phyloP scores from a whole-genome alignment of 192 early-diverging fungal species.

The Mortierella claussenii region DNA sequence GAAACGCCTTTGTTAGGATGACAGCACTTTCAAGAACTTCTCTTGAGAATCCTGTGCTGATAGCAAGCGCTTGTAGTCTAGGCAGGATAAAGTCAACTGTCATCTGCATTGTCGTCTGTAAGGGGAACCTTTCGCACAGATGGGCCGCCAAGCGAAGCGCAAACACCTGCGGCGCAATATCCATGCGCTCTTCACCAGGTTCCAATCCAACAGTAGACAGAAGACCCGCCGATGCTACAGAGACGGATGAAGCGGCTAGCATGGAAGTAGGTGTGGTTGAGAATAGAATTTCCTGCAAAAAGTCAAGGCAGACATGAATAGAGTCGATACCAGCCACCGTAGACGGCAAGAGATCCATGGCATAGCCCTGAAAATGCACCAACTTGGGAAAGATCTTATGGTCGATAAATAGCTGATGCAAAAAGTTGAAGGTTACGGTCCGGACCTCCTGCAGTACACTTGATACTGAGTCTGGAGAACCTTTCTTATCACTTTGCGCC shows the following conservation, averaged over 20 bases:
- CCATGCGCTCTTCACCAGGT: neutral
- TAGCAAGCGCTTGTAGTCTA: conserved; percentile 1
- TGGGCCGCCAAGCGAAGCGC: conserved; percentile 26
- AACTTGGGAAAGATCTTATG: conserved; percentile 44
- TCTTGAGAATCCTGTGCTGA: conserved; percentile 12
- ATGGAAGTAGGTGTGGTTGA: conserved; percentile 4
- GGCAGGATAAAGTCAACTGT: conserved; percentile 27
- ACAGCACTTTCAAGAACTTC: conserved; percentile 36
- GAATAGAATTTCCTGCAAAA: conserved; percentile 27
- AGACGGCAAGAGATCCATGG: conserved; percentile 31
- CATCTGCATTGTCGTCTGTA: conserved; percentile 33
- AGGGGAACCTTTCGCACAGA: conserved; percentile 31
- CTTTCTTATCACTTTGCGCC: neutral
- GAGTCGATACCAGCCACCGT: conserved; percentile 30
- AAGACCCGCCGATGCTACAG: neutral
- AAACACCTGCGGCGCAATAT: conserved; percentile 20
- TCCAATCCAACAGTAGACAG: neutral
- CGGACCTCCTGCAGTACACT: conserved; percentile 34
- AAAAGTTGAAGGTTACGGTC: conserved; percentile 41
- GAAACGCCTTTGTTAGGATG: conserved; percentile 29
- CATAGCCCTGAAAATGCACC: conserved; percentile 47
- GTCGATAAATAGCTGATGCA: conserved; percentile 48
- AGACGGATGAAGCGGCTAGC: neutral
- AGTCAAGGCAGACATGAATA: conserved; percentile 40
- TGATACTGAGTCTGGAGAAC: neutral